Percentiles rank a stretch among this genome's conserved stretches.
Evolutionary conservation across 75 land plant species (phyloP).

Genomic region (Picea glauca): DNA sequence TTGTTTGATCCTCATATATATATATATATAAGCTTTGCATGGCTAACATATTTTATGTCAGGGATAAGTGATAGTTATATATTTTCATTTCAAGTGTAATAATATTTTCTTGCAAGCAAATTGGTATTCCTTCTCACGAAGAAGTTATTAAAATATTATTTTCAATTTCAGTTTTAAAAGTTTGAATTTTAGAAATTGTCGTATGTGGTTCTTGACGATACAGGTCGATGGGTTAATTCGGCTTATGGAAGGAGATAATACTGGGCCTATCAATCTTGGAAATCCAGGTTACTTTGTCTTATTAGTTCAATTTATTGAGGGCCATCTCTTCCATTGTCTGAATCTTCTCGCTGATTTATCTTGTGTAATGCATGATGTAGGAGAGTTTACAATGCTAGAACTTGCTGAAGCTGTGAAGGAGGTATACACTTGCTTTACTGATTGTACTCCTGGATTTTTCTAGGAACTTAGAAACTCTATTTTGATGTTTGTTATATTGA

Average conservation of each 20-base stretch:
- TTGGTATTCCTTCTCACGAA: not conserved
- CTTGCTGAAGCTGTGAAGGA: conserved; percentile 88
- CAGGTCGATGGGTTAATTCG: conserved; percentile 94
- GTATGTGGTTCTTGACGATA: not conserved
- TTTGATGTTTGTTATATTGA: too few species aligned
- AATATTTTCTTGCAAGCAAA: not conserved
- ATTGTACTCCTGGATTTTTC: not conserved
- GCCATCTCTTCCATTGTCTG: not conserved
- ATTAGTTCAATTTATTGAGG: not conserved
- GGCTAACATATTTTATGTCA: not conserved
- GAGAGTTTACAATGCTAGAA: conserved; percentile 96
- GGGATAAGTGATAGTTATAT: not conserved
- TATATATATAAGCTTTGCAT: not conserved
- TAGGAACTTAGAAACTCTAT: not conserved
- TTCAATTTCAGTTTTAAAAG: not conserved
- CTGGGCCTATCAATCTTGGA: conserved; percentile 94
- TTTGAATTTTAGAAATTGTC: not conserved
- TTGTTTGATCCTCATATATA: not conserved
- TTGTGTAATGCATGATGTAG: conserved; percentile 23
- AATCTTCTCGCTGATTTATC: not conserved
- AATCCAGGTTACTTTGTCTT: conserved; percentile 65
- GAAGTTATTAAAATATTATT: not conserved
- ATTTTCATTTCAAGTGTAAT: not conserved
- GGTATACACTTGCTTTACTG: conserved; percentile 21
- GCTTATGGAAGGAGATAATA: conserved; percentile 91